Base-by-base conservation (phyloP, 768 basidiomycete genomes). In the Chiua virens region DNA sequence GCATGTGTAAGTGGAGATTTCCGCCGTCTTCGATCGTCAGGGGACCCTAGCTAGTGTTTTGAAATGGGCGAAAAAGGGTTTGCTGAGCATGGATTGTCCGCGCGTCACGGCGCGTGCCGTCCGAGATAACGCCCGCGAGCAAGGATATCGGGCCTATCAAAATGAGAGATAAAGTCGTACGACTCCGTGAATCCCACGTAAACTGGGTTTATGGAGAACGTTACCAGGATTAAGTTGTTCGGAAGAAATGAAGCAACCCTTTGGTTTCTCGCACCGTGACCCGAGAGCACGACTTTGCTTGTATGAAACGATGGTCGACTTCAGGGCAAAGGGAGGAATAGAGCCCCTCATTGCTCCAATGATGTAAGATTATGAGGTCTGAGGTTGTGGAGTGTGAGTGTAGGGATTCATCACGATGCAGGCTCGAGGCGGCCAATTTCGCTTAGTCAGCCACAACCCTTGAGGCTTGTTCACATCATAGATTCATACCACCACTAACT, bases 391-490 rank as follows among this genome's bases (percentile, higher is more conserved):
- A 34, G 34, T 34, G 15, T 5, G 34, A 34, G 34, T 34, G 30
- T 28, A 30, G 30, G 2, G 30, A 3, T 8, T 7, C 28, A 28
- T 28, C 23, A 23, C 23, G 23, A 14, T 30, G 30, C 10, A 30
- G 30, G 11, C 13, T 14, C 13, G 30, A 30, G 30, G 17, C 15
- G 7, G 34, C 34, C 34, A 34, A 34, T 34, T 34, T 42, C 17
- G 57, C 53, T 61, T 62, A 62, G 47, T 59, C 40, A 62, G 51
- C 60, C 34, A 38, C 11, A 3, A 13, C 15, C 15, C 8, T 18
- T 50, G 25, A 8, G 23, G 17, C 17, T 13, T 17, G n/a, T 37
- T 4, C 32, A 20, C 39, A 34, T 34, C 34, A 34, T 34, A 34
- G 34, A 34, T 42, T 42, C 30, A 28, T 39, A 39, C 22, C 28